Evolutionary conservation across 768 basidiomycete genomes (phyloP).

Genomic region (Tylopilus vinaceipallidus): DNA sequence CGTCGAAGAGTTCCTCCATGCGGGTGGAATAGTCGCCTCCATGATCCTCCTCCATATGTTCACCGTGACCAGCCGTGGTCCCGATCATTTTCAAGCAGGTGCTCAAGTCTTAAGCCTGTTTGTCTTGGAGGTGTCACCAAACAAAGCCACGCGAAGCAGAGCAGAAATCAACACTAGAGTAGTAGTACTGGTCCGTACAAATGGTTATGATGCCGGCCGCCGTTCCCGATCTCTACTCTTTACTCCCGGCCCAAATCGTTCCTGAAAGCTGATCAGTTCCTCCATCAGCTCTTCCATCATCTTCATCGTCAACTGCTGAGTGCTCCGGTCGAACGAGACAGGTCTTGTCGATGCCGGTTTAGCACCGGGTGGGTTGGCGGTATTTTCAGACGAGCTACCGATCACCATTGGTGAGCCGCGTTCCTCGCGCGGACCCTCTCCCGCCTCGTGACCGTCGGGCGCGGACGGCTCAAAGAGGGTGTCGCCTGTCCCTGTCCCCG

Average conservation of each 20-base stretch:
- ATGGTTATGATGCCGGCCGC: constrained; percentile 36
- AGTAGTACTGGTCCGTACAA: too few species aligned
- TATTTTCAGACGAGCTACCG: constrained; percentile 22
- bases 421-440: constrained; percentile 10
- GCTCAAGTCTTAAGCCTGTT: constrained; percentile 17
- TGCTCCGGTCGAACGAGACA: constrained; percentile 5
- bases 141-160: constrained; percentile 21
- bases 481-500: constrained; percentile 10
- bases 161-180: constrained; percentile 13
- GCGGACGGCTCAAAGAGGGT: constrained; percentile 6
- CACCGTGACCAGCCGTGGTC: too few species aligned
- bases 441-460: constrained; percentile 17
- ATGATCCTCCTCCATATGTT: constrained; percentile 23
- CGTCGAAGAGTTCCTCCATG: constrained; percentile 33
- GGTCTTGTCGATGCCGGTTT: constrained; percentile 10
- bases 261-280: constrained; percentile 86
- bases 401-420: constrained; percentile 34
- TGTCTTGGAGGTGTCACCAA: constrained; percentile 28
- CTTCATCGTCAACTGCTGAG: constrained; percentile 56
- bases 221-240: constrained; percentile 54
- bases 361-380: constrained; percentile 14
- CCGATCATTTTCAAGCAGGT: too few species aligned
- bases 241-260: constrained; percentile 68
- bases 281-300: constrained; percentile 92
- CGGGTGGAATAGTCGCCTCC: constrained; percentile 25